Conservation (phyloP, 352 stramenopile genomes). For the Globisporangium middletonii region DNA sequence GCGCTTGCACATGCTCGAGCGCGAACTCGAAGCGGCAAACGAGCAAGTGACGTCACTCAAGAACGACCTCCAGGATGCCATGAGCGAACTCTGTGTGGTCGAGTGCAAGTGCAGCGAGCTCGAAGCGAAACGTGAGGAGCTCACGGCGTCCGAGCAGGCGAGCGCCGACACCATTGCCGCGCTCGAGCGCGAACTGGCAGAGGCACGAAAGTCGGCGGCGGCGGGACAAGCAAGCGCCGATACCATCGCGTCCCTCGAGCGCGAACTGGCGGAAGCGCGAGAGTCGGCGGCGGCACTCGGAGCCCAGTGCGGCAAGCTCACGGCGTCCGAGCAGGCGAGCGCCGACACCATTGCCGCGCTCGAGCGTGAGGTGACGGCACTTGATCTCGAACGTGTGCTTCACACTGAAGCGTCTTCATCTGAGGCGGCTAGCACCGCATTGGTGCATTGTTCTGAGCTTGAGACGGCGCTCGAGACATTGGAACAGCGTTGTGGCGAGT, state of each 20-base stretch:
- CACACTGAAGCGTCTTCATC: not conserved
- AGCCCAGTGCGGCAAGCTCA: not conserved
- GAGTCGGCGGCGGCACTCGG: too few species aligned
- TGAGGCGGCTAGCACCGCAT: not conserved
- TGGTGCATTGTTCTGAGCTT: not conserved
- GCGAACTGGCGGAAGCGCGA: too few species aligned
- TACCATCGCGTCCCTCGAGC: too few species aligned
- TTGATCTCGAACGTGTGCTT: not conserved
- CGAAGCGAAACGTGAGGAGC: not conserved
- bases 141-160: not conserved
- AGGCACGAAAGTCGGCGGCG: not conserved
- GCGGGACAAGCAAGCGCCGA: too few species aligned
- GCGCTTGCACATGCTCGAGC: not conserved
- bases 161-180: not conserved
- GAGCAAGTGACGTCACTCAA: constrained; percentile 1
- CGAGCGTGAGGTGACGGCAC: not conserved
- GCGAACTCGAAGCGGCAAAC: constrained; percentile 2
- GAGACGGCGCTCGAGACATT: not conserved
- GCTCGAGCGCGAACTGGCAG: not conserved
- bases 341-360: not conserved
- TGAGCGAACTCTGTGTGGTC: constrained; percentile 13
- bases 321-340: not conserved
- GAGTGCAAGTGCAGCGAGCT: constrained; percentile 11
- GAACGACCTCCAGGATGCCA: constrained; percentile 6
- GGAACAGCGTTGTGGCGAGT: not conserved